A percentile compares a stretch with the other conserved stretches of the same genome.
Evolutionary conservation across 2,329 filamentous ascomycete species (phyloP).

Genomic region (Xylaria multiplex): DNA sequence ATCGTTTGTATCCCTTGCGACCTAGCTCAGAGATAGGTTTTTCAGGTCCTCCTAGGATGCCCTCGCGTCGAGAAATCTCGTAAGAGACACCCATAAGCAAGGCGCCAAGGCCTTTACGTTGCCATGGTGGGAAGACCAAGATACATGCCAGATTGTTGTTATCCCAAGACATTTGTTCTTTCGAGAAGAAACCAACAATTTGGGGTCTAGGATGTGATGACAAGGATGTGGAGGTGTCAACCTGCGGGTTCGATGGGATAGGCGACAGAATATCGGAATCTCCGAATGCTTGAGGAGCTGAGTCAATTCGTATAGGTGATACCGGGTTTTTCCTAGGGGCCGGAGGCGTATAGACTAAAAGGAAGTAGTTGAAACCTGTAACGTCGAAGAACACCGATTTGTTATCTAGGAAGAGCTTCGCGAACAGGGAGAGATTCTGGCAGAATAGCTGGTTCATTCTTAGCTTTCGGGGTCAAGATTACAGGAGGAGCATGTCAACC

Average conservation of each 20-base stretch:
- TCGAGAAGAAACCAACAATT: constrained; percentile 96
- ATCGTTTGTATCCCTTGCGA: constrained; percentile 81
- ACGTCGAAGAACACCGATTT: constrained; percentile 99
- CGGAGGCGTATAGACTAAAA: constrained; percentile 78
- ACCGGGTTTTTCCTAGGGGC: constrained; percentile 14
- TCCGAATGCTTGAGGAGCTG: not conserved
- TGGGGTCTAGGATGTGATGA: constrained; percentile 53
- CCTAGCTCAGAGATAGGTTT: constrained; percentile 91
- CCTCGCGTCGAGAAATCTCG: constrained; percentile 85
- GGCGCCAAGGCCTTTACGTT: constrained; percentile 86
- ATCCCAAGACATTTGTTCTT: constrained; percentile 99
- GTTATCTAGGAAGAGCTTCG: constrained; percentile 96
- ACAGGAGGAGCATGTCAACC: constrained; percentile 46
- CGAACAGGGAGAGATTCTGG: constrained; percentile 94
- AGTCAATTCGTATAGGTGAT: not conserved
- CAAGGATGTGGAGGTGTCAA: constrained; percentile 4
- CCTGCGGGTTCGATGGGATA: not conserved
- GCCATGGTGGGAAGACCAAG: constrained; percentile 93
- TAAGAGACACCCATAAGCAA: constrained; percentile 94
- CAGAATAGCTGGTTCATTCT: constrained; percentile 74
- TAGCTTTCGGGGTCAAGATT: constrained; percentile 6
- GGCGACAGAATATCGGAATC: not conserved
- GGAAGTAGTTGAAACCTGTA: constrained; percentile 91
- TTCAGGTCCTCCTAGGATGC: constrained; percentile 88
- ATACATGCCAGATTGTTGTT: constrained; percentile 98